These are phyloP conservation scores for Trichophyton verrucosum DNA, from an alignment of 2,329 filamentous ascomycete genomes.

Conservation along the genomic window DNA sequence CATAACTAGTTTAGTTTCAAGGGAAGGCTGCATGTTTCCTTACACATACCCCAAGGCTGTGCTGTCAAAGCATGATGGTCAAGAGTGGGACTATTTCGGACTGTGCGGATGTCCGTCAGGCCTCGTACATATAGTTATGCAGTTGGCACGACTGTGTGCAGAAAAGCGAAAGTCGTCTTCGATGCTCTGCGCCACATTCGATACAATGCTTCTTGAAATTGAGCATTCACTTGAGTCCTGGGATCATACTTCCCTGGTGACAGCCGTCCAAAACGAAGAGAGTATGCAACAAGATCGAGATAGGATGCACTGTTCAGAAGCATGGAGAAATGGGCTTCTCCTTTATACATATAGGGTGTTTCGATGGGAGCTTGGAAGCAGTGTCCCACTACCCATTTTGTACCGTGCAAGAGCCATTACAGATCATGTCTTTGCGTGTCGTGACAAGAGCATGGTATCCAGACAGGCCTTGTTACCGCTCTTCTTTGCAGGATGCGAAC, in stretches of 20 bases:
- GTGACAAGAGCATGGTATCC: neutral
- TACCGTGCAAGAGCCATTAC: neutral
- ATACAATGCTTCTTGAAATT: neutral
- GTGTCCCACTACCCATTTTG: neutral
- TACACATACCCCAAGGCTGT: neutral
- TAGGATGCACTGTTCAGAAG: neutral
- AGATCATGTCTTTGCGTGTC: neutral
- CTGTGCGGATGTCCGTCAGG: neutral
- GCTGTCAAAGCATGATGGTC: neutral
- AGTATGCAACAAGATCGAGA: neutral
- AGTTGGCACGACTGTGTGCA: neutral
- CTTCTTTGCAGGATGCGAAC: neutral
- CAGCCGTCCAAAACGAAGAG: neutral
- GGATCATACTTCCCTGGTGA: neutral
- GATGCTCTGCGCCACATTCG: neutral
- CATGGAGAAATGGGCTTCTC: neutral
- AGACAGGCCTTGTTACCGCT: neutral
- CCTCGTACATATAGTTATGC: neutral
- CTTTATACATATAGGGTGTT: neutral
- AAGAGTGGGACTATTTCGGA: neutral
- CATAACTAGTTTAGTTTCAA: neutral
- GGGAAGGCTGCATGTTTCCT: neutral
- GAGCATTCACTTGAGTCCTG: neutral
- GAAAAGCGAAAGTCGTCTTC: neutral
- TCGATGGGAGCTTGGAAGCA: neutral